Base-by-base conservation (phyloP, 345 rosid genomes). In the Kandelia obovata region DNA sequence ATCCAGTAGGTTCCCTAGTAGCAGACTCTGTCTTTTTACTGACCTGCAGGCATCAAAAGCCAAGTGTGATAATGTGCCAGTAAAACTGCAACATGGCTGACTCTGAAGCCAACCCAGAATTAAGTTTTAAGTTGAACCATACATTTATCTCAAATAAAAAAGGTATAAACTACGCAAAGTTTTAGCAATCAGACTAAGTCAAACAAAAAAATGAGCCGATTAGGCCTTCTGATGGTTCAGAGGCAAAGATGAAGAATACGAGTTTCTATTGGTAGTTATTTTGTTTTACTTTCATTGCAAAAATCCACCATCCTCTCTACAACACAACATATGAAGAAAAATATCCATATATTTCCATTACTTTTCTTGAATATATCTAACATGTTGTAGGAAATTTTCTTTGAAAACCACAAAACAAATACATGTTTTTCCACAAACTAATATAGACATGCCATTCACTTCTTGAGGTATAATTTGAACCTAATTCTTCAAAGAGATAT, bases 1-100 rank as follows among this genome's bases (percentile, higher is more conserved):
- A 78, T 62, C 88, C 92, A 5, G 87, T 77, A 60, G 90, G 87
- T 76, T 79, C 19, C 70, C 73, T 81, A 69, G 67, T 65, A 43
- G 21, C 37, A 53, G 66, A 26, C 25, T 81, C 89, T 68, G 68
- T 76, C 78, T 53, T 81, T 72, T 78, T 67, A 68, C 85, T 86
- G 55, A 84, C 75, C 93, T 88, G 80, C 65, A 66, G 75, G 67
- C 19, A 58, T 9, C 6, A 58, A 56, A 6, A 49, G 26, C 57
- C 46, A 27, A 67, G 21, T 13, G 2, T 21, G 1, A 10, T 53
- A 27, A 9, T 23, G 35, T 15, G 51, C 34, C 31, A 43, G 34
- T 49, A 27, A 27, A 60, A 60, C 23, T 13, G 19, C 49, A 43
- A 43, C 15, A 43, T 43, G 49, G 49, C 49, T 2, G 47, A 39